phyloP scores from a whole-genome alignment of 2,329 filamentous ascomycete genomes.

The Fusarium sp. region DNA sequence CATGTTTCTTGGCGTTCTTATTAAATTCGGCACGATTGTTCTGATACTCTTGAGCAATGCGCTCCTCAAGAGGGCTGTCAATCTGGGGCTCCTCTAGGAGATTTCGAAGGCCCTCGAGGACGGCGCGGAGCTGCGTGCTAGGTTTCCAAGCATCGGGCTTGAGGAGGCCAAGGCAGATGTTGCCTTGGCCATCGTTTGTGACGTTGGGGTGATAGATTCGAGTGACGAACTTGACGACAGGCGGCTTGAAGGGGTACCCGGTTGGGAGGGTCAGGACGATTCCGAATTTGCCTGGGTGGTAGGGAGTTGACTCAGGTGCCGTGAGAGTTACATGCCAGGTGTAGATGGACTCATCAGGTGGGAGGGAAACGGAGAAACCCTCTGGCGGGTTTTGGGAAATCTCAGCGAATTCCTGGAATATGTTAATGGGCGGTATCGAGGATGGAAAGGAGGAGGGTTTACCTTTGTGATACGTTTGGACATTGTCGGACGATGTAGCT shows the following conservation, averaged over 20 bases:
- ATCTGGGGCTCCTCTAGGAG: constrained; percentile 84
- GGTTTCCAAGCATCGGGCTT: constrained; percentile 94
- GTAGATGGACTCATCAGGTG: constrained; percentile 60
- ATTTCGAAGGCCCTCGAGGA: constrained; percentile 79
- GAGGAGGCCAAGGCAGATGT: constrained; percentile 86
- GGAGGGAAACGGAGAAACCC: constrained; percentile 60
- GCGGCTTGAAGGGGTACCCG: constrained; percentile 92
- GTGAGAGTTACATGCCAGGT: constrained; percentile 62
- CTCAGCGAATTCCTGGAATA: constrained; percentile 62
- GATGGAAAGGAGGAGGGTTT: not conserved
- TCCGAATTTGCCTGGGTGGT: constrained; percentile 77
- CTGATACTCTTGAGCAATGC: constrained; percentile 87
- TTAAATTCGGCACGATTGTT: constrained; percentile 75
- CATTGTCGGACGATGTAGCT: constrained; percentile 45
- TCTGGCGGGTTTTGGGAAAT: constrained; percentile 58
- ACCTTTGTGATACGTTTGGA: constrained; percentile 60
- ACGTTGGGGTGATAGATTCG: constrained; percentile 98
- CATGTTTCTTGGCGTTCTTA: constrained; percentile 79
- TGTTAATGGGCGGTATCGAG: constrained; percentile 7
- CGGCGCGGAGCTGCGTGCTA: constrained; percentile 76
- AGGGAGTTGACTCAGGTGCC: constrained; percentile 58
- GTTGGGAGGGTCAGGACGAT: constrained; percentile 77
- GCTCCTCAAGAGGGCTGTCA: constrained; percentile 87
- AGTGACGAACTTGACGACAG: constrained; percentile 80
- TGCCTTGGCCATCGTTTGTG: constrained; percentile 84